Evolutionary conservation across 352 stramenopile species (phyloP).

Genomic region (Globisporangium polare): DNA sequence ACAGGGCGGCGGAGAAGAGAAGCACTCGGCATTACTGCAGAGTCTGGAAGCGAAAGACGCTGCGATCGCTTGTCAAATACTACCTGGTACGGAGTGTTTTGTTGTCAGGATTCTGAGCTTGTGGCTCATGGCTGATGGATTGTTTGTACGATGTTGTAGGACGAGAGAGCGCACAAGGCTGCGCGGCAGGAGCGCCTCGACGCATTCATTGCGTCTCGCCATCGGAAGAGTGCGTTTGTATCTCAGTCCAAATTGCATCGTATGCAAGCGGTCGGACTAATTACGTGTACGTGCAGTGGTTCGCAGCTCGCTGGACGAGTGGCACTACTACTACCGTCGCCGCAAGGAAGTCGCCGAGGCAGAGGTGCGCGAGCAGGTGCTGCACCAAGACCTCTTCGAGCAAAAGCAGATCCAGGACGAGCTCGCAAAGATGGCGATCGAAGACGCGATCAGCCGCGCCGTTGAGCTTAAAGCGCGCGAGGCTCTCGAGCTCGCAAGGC

Average conservation of each 20-base stretch:
- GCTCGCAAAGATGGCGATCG: constrained; percentile 29
- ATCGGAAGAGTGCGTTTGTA: constrained; percentile 31
- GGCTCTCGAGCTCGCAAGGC: constrained; percentile 24
- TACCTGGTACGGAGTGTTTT: too few species aligned
- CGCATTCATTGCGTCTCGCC: constrained; percentile 27
- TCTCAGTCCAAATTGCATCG: background rate
- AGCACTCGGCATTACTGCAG: constrained; percentile 21
- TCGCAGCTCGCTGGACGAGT: constrained; percentile 24
- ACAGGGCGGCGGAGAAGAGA: constrained; percentile 34
- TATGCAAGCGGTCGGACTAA: background rate
- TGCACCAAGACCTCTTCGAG: constrained; percentile 37
- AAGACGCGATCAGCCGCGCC: constrained; percentile 39
- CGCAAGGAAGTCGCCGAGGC: constrained; percentile 37
- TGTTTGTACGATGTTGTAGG: too few species aligned
- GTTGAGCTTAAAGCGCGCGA: constrained; percentile 23
- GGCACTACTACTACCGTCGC: constrained; percentile 38
- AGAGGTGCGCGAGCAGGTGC: constrained; percentile 29
- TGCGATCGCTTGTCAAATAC: constrained; percentile 19
- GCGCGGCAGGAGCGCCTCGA: constrained; percentile 22
- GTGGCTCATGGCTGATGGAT: too few species aligned
- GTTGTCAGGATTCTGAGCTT: too few species aligned
- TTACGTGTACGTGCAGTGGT: constrained; percentile 14
- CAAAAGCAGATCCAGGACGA: constrained; percentile 29
- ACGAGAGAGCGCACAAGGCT: constrained; percentile 23
- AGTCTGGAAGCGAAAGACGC: constrained; percentile 6